A percentile compares a stretch with the other conserved stretches of the same genome.
Conservation (phyloP, 495 filamentous ascomycete species). For the Usnea hakonensis region DNA sequence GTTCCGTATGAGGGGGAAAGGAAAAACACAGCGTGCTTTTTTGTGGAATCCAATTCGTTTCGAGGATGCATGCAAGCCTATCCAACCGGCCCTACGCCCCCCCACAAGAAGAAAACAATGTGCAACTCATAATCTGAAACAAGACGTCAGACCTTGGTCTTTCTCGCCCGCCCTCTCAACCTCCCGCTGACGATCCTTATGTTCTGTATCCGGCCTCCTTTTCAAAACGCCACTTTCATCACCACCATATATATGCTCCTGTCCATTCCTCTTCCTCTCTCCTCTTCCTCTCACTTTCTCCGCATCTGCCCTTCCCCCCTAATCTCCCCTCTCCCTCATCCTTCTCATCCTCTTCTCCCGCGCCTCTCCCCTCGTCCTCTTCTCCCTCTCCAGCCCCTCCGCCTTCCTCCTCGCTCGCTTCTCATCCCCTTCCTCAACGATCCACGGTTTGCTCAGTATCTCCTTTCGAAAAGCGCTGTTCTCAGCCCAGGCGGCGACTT, state of each 20-base stretch:
- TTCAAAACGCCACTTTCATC: neutral
- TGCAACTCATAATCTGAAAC: neutral
- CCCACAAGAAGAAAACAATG: no score
- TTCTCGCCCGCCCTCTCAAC: neutral
- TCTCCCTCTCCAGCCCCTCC: slow-evolving; percentile 35
- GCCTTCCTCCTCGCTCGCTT: slow-evolving; percentile 45
- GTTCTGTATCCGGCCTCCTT: neutral
- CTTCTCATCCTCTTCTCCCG: slow-evolving; percentile 31
- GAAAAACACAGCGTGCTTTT: no score
- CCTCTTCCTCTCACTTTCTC: neutral
- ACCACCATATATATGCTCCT: neutral
- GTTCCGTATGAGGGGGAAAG: no score
- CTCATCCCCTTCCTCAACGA: slow-evolving; percentile 47
- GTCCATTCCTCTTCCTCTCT: neutral
- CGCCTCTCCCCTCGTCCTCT: slow-evolving; percentile 34
- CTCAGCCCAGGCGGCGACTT: slow-evolving; percentile 70
- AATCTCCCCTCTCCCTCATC: neutral
- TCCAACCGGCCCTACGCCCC: no score
- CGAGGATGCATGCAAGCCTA: no score
- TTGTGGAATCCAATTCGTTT: no score
- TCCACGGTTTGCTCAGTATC: slow-evolving; percentile 63
- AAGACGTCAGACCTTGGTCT: neutral
- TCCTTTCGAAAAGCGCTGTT: slow-evolving; percentile 52
- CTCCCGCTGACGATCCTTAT: neutral
- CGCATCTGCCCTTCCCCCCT: neutral